These are phyloP conservation scores for Saccharum officinarum DNA, from an alignment of 176 grass and related monocot genomes.

Conservation along the genomic window DNA sequence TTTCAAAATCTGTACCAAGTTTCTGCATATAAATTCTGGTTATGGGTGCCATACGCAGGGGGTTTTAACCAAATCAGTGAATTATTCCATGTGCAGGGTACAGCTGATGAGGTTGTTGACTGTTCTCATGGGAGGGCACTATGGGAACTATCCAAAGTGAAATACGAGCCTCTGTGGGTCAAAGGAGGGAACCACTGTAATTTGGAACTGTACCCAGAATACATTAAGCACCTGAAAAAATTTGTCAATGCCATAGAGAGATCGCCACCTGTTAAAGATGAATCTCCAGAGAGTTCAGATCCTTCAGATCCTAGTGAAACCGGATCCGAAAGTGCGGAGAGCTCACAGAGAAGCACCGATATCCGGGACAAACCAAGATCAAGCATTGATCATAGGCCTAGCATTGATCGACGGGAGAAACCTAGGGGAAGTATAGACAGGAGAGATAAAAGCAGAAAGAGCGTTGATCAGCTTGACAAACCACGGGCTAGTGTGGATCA, in stretches of 20 bases:
- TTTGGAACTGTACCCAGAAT: conserved; percentile 87
- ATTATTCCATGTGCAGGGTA: conserved; percentile 56
- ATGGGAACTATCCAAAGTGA: conserved; percentile 92
- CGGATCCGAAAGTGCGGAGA: conserved; percentile 52
- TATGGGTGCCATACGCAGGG: neutral
- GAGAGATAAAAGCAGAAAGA: conserved; percentile 76
- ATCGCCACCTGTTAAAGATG: conserved; percentile 44
- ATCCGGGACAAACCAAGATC: conserved; percentile 64
- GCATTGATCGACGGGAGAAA: conserved; percentile 54
- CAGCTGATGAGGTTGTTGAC: conserved; percentile 91
- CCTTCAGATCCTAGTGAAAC: conserved; percentile 47
- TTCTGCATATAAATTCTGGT: neutral
- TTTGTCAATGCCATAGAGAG: conserved; percentile 81
- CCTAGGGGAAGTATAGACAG: conserved; percentile 70
- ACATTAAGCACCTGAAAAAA: conserved; percentile 92
- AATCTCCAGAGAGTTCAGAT: conserved; percentile 44
- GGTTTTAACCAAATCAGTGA: neutral
- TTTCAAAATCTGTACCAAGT: neutral
- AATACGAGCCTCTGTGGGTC: conserved; percentile 96
- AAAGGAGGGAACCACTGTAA: conserved; percentile 96
- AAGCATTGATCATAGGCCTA: conserved; percentile 55
- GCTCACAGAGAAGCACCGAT: conserved; percentile 67
- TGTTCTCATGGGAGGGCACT: conserved; percentile 86
- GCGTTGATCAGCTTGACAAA: conserved; percentile 65
- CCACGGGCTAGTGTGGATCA: conserved; percentile 70